phyloP scores from a whole-genome alignment of 257 asterid species.

The Gardenia jasminoides region DNA sequence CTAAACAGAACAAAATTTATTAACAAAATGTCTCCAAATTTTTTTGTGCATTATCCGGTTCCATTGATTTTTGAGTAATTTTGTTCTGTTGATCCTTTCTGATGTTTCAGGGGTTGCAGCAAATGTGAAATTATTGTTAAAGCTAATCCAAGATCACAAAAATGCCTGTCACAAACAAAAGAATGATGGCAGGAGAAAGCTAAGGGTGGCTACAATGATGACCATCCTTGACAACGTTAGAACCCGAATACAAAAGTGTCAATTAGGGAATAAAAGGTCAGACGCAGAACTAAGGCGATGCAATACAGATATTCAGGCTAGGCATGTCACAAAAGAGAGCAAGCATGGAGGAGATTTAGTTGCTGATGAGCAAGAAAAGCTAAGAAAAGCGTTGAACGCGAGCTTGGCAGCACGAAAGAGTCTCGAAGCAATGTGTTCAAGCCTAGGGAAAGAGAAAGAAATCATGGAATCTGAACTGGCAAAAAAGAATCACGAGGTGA shows the following conservation, averaged over 20 bases:
- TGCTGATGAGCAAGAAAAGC: conserved; percentile 49
- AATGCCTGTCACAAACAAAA: conserved; percentile 52
- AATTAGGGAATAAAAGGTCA: conserved; percentile 46
- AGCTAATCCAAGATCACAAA: conserved; percentile 74
- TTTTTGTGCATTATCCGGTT: not conserved
- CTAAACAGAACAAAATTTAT: too few species aligned
- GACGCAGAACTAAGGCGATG: conserved; percentile 37
- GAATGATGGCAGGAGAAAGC: conserved; percentile 64
- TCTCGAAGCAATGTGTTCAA: conserved; percentile 64
- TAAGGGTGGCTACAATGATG: conserved; percentile 87
- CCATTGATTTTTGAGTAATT: not conserved
- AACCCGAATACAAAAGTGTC: conserved; percentile 58
- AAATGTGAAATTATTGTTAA: conserved; percentile 52
- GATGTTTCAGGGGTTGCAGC: conserved; percentile 64
- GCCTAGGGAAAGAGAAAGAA: conserved; percentile 74
- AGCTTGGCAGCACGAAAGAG: conserved; percentile 57
- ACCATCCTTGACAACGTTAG: conserved; percentile 66
- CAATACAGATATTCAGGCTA: conserved; percentile 32
- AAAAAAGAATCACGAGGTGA: conserved; percentile 46
- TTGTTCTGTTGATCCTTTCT: not conserved
- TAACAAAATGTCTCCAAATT: too few species aligned
- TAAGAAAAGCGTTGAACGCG: conserved; percentile 47
- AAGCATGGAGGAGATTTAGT: conserved; percentile 16
- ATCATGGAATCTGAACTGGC: conserved; percentile 66
- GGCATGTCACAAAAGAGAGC: conserved; percentile 32